Evolutionary conservation across 306 rosid genomes (phyloP).

Genomic region (Castanopsis chinensis): DNA sequence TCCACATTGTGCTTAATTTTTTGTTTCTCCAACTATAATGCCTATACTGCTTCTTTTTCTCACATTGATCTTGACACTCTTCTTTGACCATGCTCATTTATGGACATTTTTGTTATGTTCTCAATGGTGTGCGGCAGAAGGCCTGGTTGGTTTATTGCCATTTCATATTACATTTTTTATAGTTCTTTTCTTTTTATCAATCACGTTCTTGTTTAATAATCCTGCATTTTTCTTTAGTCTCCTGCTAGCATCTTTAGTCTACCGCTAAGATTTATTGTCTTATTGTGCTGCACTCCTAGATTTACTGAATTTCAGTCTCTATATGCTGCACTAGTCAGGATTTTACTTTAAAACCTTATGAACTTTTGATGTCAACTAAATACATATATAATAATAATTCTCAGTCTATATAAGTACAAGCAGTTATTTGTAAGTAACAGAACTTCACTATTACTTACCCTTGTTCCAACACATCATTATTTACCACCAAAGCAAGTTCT

Average conservation of each 20-base stretch:
- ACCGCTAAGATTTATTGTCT: background rate
- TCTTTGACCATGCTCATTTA: background rate
- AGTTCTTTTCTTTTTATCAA: background rate
- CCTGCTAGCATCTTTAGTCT: background rate
- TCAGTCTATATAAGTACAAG: background rate
- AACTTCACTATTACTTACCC: background rate
- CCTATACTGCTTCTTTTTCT: background rate
- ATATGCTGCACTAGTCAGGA: background rate
- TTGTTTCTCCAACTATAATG: background rate
- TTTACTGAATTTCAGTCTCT: background rate
- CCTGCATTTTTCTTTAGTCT: background rate
- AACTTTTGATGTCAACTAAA: background rate
- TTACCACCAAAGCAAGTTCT: background rate
- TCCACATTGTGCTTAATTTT: background rate
- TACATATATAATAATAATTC: background rate
- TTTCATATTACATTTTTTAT: background rate
- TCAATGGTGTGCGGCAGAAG: background rate
- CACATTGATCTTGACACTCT: background rate
- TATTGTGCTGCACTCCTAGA: background rate
- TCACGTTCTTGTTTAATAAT: background rate
- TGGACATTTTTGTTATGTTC: background rate
- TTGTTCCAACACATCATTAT: background rate
- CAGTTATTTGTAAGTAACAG: background rate
- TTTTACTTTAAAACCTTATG: background rate
- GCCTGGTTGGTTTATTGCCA: background rate